phyloP scores from a whole-genome alignment of 2,329 filamentous ascomycete genomes.

The Monilinia polystroma region DNA sequence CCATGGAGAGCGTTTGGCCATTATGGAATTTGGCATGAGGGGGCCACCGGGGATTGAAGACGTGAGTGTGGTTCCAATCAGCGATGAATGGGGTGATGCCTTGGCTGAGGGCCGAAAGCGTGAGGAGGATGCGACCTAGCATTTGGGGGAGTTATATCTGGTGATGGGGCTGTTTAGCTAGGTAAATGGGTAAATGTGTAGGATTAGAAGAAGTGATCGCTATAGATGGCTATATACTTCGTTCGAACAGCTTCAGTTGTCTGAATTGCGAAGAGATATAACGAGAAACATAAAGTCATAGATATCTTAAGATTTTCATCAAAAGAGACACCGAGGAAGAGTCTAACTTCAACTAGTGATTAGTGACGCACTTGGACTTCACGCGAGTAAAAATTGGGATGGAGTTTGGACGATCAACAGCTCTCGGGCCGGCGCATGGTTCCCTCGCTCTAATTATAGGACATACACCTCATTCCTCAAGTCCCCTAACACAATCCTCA shows the following conservation, averaged over 20 bases:
- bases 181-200: neutral
- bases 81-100: constrained; percentile 36
- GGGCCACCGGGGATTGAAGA: constrained; percentile 50
- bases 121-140: constrained; percentile 30
- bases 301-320: neutral
- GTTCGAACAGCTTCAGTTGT: neutral
- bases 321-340: neutral
- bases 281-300: neutral
- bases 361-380: neutral
- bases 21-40: constrained; percentile 54
- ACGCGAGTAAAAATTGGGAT: neutral
- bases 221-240: neutral
- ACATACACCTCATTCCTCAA: neutral
- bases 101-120: constrained; percentile 29
- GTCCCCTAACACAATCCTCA: neutral
- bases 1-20: constrained; percentile 52
- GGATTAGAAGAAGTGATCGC: neutral
- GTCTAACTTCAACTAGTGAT: neutral
- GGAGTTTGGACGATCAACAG: neutral
- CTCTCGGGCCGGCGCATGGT: neutral
- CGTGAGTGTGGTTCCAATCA: constrained; percentile 47
- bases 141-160: constrained; percentile 15
- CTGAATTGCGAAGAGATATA: neutral
- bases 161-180: neutral
- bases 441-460: neutral